These are phyloP conservation scores for Pyricularia sp. DNA, from an alignment of 2,329 filamentous ascomycete genomes.

Conservation along the genomic window DNA sequence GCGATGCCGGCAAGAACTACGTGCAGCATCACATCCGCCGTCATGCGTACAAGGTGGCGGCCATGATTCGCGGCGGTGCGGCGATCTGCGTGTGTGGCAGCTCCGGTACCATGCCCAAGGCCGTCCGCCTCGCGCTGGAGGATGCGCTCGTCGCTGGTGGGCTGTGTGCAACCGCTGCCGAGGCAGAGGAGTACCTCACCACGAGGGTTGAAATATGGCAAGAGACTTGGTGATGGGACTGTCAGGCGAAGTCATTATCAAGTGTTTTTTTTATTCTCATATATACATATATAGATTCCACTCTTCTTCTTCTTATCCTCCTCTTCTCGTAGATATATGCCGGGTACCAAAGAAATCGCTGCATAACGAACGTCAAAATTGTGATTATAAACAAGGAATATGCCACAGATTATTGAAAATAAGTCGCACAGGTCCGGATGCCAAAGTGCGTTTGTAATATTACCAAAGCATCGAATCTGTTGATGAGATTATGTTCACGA, in stretches of 20 bases:
- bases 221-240: conserved; percentile 42
- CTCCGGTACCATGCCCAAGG: conserved; percentile 47
- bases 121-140: conserved; percentile 41
- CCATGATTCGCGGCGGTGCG: conserved; percentile 27
- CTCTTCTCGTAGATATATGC: not conserved
- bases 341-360: not conserved
- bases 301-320: not conserved
- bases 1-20: conserved; percentile 36
- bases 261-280: not conserved
- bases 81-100: conserved; percentile 47
- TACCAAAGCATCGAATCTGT: not conserved
- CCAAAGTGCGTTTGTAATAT: not conserved
- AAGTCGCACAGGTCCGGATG: not conserved
- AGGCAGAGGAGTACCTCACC: conserved; percentile 24
- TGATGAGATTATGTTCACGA: not conserved
- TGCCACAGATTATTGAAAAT: not conserved
- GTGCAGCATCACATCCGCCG: conserved; percentile 44
- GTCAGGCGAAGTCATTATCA: not conserved
- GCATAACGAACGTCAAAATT: not conserved
- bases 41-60: conserved; percentile 26
- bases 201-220: conserved; percentile 40
- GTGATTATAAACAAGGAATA: not conserved
- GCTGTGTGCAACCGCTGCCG: conserved; percentile 19
- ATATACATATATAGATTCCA: not conserved
- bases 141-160: conserved; percentile 34